A percentile compares a stretch with the other conserved stretches of the same genome.
Conservation (phyloP, 441 rosid species). For the Populus hybrid region DNA sequence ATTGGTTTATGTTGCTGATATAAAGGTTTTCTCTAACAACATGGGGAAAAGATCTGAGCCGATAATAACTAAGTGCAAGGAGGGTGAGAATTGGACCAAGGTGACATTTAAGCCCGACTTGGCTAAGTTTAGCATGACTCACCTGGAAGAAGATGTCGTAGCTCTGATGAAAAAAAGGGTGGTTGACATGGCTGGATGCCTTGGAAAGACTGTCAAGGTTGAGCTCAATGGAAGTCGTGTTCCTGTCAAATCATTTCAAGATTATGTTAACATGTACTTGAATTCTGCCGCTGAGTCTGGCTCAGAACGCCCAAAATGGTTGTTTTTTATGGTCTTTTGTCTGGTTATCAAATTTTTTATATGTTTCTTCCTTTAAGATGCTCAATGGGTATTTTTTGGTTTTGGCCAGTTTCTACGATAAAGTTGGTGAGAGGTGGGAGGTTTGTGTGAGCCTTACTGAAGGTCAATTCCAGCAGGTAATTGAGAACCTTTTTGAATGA, state of each 20-base stretch:
- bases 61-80: slow-evolving; percentile 58
- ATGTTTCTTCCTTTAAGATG: neutral
- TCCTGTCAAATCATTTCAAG: slow-evolving; percentile 73
- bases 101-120: slow-evolving; percentile 88
- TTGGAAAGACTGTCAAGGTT: slow-evolving; percentile 91
- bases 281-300: slow-evolving; percentile 45
- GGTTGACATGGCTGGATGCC: slow-evolving; percentile 89
- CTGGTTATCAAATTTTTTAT: neutral
- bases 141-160: slow-evolving; percentile 85
- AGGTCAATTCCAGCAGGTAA: slow-evolving; percentile 97
- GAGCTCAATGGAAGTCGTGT: slow-evolving; percentile 72
- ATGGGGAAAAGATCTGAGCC: slow-evolving; percentile 85
- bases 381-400: slow-evolving; percentile 4
- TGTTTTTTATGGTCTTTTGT: neutral
- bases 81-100: slow-evolving; percentile 83
- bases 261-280: slow-evolving; percentile 73
- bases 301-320: slow-evolving; percentile 56
- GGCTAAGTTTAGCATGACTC: slow-evolving; percentile 72
- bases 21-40: slow-evolving; percentile 77
- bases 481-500: neutral
- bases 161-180: slow-evolving; percentile 92
- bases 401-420: slow-evolving; percentile 58
- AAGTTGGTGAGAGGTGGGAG: slow-evolving; percentile 87
- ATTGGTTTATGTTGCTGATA: neutral
- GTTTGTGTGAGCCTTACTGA: slow-evolving; percentile 78